Conservation (phyloP, 2,329 filamentous ascomycete genomes). For the Diaporthe australafricana region DNA sequence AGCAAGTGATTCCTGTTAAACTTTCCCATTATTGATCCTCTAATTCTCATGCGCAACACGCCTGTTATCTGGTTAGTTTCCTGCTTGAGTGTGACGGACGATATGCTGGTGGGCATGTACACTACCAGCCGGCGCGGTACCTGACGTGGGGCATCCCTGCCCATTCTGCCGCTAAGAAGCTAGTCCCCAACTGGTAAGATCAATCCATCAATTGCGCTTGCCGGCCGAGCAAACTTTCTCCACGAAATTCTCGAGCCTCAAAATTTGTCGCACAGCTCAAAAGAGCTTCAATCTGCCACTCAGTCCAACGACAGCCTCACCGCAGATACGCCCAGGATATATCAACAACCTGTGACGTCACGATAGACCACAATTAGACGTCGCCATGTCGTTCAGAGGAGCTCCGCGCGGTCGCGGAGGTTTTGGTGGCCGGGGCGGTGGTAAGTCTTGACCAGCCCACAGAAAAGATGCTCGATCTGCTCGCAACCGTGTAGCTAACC, state of each 20-base stretch:
- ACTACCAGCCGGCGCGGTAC: not conserved
- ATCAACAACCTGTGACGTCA: slow-evolving; percentile 25
- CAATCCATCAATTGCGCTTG: slow-evolving; percentile 24
- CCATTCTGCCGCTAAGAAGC: not conserved
- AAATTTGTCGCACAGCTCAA: slow-evolving; percentile 19
- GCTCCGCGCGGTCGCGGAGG: slow-evolving; percentile 58
- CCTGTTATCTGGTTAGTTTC: not conserved
- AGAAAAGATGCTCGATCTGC: slow-evolving; percentile 45
- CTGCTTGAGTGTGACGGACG: not conserved
- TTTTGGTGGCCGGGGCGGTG: slow-evolving; percentile 63
- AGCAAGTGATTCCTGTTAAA: not conserved
- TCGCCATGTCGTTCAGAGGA: slow-evolving; percentile 72
- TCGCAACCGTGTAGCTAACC: slow-evolving; percentile 27
- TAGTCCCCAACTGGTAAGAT: slow-evolving; percentile 24
- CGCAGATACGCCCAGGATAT: slow-evolving; percentile 18
- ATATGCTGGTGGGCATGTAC: not conserved
- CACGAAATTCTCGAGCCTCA: slow-evolving; percentile 37
- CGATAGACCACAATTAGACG: slow-evolving; percentile 44
- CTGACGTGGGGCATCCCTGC: slow-evolving; percentile 32
- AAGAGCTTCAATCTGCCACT: slow-evolving; percentile 10
- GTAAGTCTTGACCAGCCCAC: slow-evolving; percentile 43
- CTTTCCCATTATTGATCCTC: too few relatives aligned
- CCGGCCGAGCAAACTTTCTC: slow-evolving; percentile 37
- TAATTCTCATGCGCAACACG: not conserved
- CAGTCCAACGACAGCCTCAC: slow-evolving; percentile 26